Evolutionary conservation across 1,284 basidiomycete genomes (phyloP).

Genomic region (Malassezia restricta): DNA sequence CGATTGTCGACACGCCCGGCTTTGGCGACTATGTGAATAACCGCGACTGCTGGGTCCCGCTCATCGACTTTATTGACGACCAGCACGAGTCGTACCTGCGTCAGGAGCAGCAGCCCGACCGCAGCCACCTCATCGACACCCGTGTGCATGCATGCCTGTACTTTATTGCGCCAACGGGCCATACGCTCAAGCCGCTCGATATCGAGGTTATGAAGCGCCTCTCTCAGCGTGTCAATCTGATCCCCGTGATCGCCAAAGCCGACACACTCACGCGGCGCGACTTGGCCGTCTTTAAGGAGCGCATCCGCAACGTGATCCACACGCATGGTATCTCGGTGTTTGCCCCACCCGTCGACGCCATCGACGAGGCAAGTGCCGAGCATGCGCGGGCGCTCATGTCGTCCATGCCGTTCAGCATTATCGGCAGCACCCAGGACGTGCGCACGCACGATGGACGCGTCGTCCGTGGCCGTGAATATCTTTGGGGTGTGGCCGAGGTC

Average conservation of each 20-base stretch:
- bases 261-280: constrained; percentile 92
- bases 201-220: constrained; percentile 99
- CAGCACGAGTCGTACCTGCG: constrained; percentile 99
- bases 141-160: constrained; percentile 94
- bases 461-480: constrained; percentile 94
- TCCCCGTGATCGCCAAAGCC: constrained; percentile 93
- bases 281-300: constrained; percentile 79
- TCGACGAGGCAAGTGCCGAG: constrained; percentile 77
- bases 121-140: constrained; percentile 82
- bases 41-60: constrained; percentile 92
- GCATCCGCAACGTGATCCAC: constrained; percentile 71
- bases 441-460: constrained; percentile 75
- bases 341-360: constrained; percentile 77
- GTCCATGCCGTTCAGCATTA: constrained; percentile 96
- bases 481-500: constrained; percentile 98
- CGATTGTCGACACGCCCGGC: constrained; percentile 94
- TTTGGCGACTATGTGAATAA: constrained; percentile 99
- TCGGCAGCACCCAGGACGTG: constrained; percentile 91
- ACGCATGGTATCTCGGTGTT: constrained; percentile 92
- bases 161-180: constrained; percentile 90
- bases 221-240: constrained; percentile 86
- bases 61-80: constrained; percentile 98
- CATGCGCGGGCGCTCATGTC: constrained; percentile 68
- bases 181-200: constrained; percentile 94
- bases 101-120: constrained; percentile 94